These are phyloP conservation scores for Aspergillus pseudoglaucus DNA, from an alignment of 2,329 filamentous ascomycete species.

Conservation along the genomic window DNA sequence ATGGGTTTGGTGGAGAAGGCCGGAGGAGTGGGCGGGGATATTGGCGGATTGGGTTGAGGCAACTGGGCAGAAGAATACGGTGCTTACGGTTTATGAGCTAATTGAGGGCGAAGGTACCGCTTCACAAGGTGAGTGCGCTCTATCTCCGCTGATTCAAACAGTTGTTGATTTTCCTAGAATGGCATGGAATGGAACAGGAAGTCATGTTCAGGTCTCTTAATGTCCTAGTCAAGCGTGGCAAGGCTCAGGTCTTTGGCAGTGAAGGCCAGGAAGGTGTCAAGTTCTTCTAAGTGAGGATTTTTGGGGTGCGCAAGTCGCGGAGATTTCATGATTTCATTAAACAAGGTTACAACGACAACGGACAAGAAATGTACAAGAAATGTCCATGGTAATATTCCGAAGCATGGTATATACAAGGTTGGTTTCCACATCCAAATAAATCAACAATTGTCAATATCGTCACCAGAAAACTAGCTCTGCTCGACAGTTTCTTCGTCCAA, in stretches of 20 bases:
- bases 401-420: neutral
- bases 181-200: slow-evolving; percentile 81
- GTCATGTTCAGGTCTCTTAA: slow-evolving; percentile 72
- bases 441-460: neutral
- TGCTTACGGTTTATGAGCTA: slow-evolving; percentile 89
- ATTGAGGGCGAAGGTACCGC: slow-evolving; percentile 74
- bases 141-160: neutral
- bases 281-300: slow-evolving; percentile 62
- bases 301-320: neutral
- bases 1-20: slow-evolving; percentile 78
- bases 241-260: slow-evolving; percentile 85
- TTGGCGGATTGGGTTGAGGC: slow-evolving; percentile 77
- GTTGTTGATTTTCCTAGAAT: slow-evolving; percentile 49
- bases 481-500: slow-evolving; percentile 27
- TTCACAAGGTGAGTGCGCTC: slow-evolving; percentile 51
- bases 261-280: slow-evolving; percentile 90
- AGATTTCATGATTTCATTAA: neutral
- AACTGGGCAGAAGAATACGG: slow-evolving; percentile 80
- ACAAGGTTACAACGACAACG: no score
- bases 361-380: neutral
- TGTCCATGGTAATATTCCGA: neutral
- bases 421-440: neutral
- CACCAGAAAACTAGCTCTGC: slow-evolving; percentile 11
- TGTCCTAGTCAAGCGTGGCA: slow-evolving; percentile 80
- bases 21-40: slow-evolving; percentile 81